Conservation (phyloP, 1,284 basidiomycete species). For the Ganoderma leucocontextum region DNA sequence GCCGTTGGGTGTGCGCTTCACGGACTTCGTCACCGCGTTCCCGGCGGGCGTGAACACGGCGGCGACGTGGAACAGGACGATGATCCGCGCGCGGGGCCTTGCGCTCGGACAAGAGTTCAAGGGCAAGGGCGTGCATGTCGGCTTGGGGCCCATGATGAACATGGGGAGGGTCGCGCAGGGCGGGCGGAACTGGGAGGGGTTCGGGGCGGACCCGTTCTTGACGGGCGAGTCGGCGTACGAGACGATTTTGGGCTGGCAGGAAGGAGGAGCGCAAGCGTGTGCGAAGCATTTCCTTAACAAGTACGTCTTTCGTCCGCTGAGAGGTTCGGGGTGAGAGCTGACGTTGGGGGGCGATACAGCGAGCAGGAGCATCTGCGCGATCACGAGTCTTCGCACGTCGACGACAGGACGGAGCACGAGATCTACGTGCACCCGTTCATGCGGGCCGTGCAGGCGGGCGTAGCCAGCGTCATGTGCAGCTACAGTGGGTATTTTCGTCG, state of each 20-base stretch:
- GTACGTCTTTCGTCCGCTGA: slow-evolving; percentile 46
- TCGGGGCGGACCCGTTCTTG: slow-evolving; percentile 82
- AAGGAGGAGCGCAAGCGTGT: slow-evolving; percentile 76
- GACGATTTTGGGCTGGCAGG: slow-evolving; percentile 80
- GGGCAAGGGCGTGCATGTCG: slow-evolving; percentile 83
- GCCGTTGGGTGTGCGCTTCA: slow-evolving; percentile 52
- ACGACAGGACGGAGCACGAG: slow-evolving; percentile 82
- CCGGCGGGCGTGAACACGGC: slow-evolving; percentile 67
- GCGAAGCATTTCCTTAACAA: slow-evolving; percentile 84
- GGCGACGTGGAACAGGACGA: slow-evolving; percentile 64
- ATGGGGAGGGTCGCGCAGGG: slow-evolving; percentile 70
- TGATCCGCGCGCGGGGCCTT: slow-evolving; percentile 77
- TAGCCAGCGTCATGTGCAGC: slow-evolving; percentile 82
- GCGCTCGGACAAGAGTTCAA: slow-evolving; percentile 83
- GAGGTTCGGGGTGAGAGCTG: neutral
- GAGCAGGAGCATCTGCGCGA: slow-evolving; percentile 74
- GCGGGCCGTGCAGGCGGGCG: slow-evolving; percentile 78
- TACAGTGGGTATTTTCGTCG: slow-evolving; percentile 52
- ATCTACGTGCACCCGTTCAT: slow-evolving; percentile 79
- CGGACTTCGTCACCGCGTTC: slow-evolving; percentile 67
- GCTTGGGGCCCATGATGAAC: slow-evolving; percentile 75
- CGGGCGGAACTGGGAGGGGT: slow-evolving; percentile 90
- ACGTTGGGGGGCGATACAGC: slow-evolving; percentile 41
- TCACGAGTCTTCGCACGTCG: slow-evolving; percentile 67
- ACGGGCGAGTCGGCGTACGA: slow-evolving; percentile 76